Base-by-base conservation (phyloP, 768 basidiomycete genomes). In the Naematelia aurantialba region DNA sequence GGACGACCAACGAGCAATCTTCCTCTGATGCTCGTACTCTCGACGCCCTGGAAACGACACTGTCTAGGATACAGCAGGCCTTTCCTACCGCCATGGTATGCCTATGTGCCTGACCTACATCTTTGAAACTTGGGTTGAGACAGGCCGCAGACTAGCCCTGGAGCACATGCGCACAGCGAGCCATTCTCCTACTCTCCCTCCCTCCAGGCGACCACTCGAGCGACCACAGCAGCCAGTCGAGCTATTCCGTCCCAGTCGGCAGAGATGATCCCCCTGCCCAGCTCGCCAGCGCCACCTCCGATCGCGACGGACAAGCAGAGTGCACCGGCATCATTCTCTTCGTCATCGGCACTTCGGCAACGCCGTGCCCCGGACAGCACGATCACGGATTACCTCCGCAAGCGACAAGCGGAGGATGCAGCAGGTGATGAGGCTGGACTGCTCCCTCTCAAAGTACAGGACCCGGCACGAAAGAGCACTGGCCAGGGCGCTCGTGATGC, bases 341-440 rank as follows among this genome's bases (percentile, higher is more conserved):
- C n/a, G 8, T 5, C 46, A 47, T 5, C 46, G 21, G n/a, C 24
- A 19, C 21, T 25, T 10, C 5, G n/a, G 21, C n/a, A 47, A 47
- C 46, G 34, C 8, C 34, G 17, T 39, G 34, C 17, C 8, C 34
- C 34, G 8, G 17, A 39, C 34, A 39, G 8, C 8, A 17, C 34
- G 8, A 17, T 57, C 22, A 19, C 57, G 11, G 66, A 67, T 30
- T 73, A 70, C 48, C 65, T 73, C 4, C 29, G 53, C 2, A 54
- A 46, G 17, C 59, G 69, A 11, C 31, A 53, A 25, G 47, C 39
- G 45, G 67, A 63, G 45, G 72, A 70, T 60, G 27, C 54, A 3
- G 42, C 48, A 50, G 72, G 63, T 11, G 65, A 48, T 1, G 63
- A 70, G 24, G 39, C 31, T 19, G 72, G 67, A 5, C 34, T 73